phyloP scores from a whole-genome alignment of 805 yeast species.

The Metschnikowia reukaufii region DNA sequence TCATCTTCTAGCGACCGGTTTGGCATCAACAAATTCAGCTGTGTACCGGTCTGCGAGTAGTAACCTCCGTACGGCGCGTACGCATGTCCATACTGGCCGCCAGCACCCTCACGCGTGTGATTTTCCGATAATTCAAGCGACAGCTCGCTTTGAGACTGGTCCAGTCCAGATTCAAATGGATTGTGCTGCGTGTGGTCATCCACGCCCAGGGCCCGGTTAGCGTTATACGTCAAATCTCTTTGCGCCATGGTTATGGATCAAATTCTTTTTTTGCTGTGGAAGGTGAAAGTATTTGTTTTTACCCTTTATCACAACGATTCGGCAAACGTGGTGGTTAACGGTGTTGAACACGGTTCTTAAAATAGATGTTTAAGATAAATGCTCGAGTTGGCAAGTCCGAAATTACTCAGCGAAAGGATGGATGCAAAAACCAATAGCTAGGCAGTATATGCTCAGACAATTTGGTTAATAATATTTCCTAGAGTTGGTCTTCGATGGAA shows the following conservation, averaged over 20 bases:
- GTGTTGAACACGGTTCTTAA: background rate
- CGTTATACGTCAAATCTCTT: constrained; percentile 35
- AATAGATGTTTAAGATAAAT: background rate
- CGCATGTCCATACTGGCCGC: constrained; percentile 23
- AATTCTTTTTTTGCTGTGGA: background rate
- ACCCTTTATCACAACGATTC: too few relatives aligned
- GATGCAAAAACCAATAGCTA: background rate
- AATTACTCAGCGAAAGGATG: background rate
- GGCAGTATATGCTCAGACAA: background rate
- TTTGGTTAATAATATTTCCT: background rate
- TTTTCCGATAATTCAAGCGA: constrained; percentile 15
- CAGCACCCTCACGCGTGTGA: background rate
- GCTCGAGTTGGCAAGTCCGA: too few relatives aligned
- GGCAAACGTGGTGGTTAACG: too few relatives aligned
- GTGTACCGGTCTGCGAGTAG: constrained; percentile 42
- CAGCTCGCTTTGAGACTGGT: constrained; percentile 12
- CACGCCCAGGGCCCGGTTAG: constrained; percentile 2
- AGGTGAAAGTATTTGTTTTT: too few relatives aligned
- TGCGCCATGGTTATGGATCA: constrained; percentile 26
- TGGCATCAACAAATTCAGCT: constrained; percentile 34
- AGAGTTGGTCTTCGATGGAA: too few relatives aligned
- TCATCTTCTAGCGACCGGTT: constrained; percentile 13
- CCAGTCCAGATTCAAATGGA: constrained; percentile 17
- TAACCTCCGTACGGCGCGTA: constrained; percentile 36
- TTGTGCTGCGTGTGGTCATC: constrained; percentile 6